These are phyloP conservation scores for Exophiala sp. DNA, from an alignment of 2,329 filamentous ascomycete species.

Conservation along the genomic window DNA sequence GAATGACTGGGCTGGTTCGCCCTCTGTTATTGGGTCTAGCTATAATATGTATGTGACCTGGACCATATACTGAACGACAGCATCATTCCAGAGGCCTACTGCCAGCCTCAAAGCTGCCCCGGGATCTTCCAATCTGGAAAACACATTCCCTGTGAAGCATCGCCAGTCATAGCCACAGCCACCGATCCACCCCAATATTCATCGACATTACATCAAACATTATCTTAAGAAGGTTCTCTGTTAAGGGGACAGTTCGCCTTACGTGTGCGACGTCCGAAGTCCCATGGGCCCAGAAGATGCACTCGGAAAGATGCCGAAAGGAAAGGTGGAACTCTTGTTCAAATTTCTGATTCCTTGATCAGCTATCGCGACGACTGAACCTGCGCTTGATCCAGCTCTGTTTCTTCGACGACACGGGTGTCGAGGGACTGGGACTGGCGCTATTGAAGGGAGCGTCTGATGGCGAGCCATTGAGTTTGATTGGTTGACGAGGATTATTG, in stretches of 20 bases:
- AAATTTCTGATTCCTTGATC: not conserved
- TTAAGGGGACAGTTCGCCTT: not conserved
- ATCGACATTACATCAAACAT: slow-evolving; percentile 25
- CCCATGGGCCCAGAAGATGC: slow-evolving; percentile 2
- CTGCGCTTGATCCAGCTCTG: slow-evolving; percentile 84
- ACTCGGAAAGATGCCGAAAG: slow-evolving; percentile 14
- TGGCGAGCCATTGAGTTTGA: slow-evolving; percentile 24
- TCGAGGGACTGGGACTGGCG: not conserved
- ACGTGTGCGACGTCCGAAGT: slow-evolving; percentile 9
- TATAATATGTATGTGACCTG: not conserved
- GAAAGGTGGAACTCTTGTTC: not conserved
- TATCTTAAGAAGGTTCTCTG: slow-evolving; percentile 14
- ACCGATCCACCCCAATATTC: slow-evolving; percentile 3
- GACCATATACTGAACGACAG: not conserved
- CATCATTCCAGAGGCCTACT: not conserved
- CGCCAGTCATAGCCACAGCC: slow-evolving; percentile 5
- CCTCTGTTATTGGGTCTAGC: not conserved
- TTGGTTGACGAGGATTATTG: slow-evolving; percentile 26
- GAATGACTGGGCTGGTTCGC: not conserved
- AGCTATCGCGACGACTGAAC: slow-evolving; percentile 59
- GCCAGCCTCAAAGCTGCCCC: not conserved
- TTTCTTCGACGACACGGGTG: slow-evolving; percentile 52
- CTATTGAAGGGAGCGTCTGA: slow-evolving; percentile 5
- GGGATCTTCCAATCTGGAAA: not conserved
- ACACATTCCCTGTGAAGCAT: not conserved